phyloP scores from a whole-genome alignment of 2,329 filamentous ascomycete genomes.

The Venturia aucupariae region DNA sequence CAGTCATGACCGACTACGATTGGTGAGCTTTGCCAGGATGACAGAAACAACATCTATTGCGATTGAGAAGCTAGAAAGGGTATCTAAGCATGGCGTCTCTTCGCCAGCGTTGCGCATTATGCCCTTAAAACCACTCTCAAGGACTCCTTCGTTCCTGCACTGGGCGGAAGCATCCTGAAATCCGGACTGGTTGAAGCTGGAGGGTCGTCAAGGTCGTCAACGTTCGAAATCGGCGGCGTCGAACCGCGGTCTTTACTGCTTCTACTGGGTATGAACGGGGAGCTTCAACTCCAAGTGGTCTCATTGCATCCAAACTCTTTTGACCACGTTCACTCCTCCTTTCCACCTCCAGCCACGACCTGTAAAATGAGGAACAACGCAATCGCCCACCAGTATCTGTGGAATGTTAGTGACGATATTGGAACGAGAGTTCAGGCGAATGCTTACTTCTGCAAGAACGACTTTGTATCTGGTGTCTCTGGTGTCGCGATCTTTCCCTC shows the following conservation, averaged over 20 bases:
- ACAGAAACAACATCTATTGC: neutral
- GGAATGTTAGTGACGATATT: neutral
- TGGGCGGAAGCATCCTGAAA: neutral
- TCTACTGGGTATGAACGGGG: neutral
- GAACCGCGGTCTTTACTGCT: neutral
- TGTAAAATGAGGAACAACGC: slow-evolving; percentile 39
- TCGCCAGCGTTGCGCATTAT: neutral
- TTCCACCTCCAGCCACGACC: slow-evolving; percentile 32
- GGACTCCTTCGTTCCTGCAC: neutral
- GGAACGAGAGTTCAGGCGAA: neutral
- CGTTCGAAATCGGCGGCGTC: neutral
- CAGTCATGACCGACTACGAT: neutral
- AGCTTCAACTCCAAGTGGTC: neutral
- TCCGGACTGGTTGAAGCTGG: neutral
- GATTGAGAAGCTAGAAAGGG: neutral
- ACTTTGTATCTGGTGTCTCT: slow-evolving; percentile 40
- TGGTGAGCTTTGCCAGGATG: neutral
- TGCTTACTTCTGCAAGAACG: slow-evolving; percentile 42
- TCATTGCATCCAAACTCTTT: neutral
- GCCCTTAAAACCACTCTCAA: neutral
- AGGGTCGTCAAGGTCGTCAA: neutral
- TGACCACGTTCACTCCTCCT: slow-evolving; percentile 18
- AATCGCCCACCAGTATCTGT: slow-evolving; percentile 43
- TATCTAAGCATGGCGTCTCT: neutral
- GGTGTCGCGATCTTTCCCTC: slow-evolving; percentile 40